A percentile compares a stretch with the other conserved stretches of the same genome.
Conservation (phyloP, 257 asterid species). For the Nicotiana otophora region DNA sequence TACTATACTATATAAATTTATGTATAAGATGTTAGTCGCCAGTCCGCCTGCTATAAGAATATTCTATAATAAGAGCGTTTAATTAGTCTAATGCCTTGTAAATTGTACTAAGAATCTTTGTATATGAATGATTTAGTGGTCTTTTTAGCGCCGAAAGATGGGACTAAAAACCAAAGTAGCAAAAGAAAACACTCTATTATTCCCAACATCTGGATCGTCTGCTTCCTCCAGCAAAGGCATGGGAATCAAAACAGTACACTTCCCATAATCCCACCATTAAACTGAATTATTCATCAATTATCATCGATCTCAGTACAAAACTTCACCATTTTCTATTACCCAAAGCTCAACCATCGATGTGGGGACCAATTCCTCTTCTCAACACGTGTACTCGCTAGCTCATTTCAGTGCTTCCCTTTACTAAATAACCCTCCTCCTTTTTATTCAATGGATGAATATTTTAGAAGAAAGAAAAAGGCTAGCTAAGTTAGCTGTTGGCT, state of each 20-base stretch:
- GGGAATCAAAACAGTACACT: constrained; percentile 22
- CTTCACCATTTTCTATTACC: not conserved
- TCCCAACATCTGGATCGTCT: constrained; percentile 45
- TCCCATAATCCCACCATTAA: constrained; percentile 16
- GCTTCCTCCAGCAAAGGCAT: constrained; percentile 49
- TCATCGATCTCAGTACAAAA: constrained; percentile 2
- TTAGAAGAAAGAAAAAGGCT: not conserved
- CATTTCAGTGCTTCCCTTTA: not conserved
- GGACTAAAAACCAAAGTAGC: not conserved
- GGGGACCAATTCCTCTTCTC: constrained; percentile 29
- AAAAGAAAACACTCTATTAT: constrained; percentile 14
- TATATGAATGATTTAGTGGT: not conserved
- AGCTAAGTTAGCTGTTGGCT: not conserved
- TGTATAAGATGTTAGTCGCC: not conserved
- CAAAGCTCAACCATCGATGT: constrained; percentile 36
- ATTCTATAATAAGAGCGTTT: not conserved
- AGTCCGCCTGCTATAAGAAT: not conserved
- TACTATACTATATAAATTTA: not conserved
- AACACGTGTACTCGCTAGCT: not conserved
- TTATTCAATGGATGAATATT: not conserved
- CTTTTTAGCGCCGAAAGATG: constrained; percentile 14
- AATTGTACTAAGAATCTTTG: not conserved
- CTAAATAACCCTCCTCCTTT: not conserved
- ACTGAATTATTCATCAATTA: not conserved
- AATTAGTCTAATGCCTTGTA: not conserved